Conservation (phyloP, 306 rosid genomes). For the Dicorynia guianensis region DNA sequence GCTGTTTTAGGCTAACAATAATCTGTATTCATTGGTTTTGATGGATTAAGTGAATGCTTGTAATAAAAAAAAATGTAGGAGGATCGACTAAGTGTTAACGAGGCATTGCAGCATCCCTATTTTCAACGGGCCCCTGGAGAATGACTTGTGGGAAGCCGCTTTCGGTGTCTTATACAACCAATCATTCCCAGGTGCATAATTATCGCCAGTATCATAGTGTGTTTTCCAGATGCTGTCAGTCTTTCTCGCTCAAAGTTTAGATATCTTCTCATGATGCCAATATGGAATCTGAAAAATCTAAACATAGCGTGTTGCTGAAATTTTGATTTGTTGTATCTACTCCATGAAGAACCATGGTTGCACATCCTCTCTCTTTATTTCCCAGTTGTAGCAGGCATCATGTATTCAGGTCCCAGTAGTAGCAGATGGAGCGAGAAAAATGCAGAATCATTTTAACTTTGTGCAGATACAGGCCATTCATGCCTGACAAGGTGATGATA, state of each 20-base stretch:
- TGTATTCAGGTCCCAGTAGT: too few relatives aligned
- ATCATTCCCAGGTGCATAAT: constrained; percentile 32
- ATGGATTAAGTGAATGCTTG: constrained; percentile 28
- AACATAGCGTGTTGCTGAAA: too few relatives aligned
- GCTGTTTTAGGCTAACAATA: too few relatives aligned
- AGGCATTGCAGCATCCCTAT: constrained; percentile 86
- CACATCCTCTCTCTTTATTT: too few relatives aligned
- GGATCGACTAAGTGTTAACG: constrained; percentile 79
- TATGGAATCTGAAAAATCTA: not conserved
- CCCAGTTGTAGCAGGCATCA: too few relatives aligned
- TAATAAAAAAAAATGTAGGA: constrained; percentile 61
- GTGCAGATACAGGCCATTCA: too few relatives aligned
- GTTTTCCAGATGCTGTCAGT: not conserved
- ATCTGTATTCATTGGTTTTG: constrained; percentile 12
- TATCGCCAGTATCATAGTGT: constrained; percentile 13
- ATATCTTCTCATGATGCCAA: not conserved
- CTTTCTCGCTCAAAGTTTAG: constrained; percentile 6
- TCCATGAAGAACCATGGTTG: too few relatives aligned
- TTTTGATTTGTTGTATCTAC: too few relatives aligned
- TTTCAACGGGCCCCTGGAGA: constrained; percentile 66
- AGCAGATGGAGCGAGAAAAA: too few relatives aligned
- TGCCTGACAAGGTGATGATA: too few relatives aligned
- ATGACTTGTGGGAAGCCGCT: constrained; percentile 40
- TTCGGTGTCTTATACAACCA: constrained; percentile 14
- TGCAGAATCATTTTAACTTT: too few relatives aligned